These are phyloP conservation scores for Neurospora sp. DNA, from an alignment of 495 filamentous ascomycete genomes.

Conservation along the genomic window DNA sequence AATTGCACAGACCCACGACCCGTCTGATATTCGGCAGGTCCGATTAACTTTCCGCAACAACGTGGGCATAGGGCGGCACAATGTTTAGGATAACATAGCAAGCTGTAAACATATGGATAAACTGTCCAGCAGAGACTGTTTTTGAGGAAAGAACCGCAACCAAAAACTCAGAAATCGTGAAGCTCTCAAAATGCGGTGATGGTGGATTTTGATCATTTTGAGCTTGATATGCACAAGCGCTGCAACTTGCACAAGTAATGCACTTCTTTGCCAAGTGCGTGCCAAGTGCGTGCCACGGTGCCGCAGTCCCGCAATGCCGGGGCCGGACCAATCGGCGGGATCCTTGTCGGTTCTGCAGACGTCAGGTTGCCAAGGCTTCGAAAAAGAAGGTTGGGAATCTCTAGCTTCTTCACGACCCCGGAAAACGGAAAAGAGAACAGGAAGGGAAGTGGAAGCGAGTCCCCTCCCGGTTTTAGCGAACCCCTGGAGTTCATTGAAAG, in stretches of 20 bases:
- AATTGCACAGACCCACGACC: neutral
- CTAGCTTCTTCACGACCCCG: neutral
- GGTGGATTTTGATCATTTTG: neutral
- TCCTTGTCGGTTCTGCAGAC: neutral
- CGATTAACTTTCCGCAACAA: neutral
- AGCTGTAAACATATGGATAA: neutral
- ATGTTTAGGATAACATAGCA: neutral
- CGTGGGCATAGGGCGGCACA: neutral
- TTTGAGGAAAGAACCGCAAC: neutral
- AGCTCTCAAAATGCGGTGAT: neutral
- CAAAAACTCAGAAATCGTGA: neutral
- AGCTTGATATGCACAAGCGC: neutral
- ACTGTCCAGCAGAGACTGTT: too few species aligned
- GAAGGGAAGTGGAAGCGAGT: neutral
- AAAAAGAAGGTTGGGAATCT: neutral
- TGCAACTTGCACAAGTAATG: neutral
- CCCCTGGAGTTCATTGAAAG: neutral
- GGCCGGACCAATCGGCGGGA: neutral
- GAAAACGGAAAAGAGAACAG: neutral
- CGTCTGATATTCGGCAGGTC: neutral
- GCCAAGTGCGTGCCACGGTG: neutral
- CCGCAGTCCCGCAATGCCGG: neutral
- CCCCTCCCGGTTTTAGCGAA: neutral
- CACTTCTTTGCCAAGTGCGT: neutral
- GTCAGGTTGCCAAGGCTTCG: neutral